phyloP scores from a whole-genome alignment of 148 eudicot genomes.

The Silene uniflora region DNA sequence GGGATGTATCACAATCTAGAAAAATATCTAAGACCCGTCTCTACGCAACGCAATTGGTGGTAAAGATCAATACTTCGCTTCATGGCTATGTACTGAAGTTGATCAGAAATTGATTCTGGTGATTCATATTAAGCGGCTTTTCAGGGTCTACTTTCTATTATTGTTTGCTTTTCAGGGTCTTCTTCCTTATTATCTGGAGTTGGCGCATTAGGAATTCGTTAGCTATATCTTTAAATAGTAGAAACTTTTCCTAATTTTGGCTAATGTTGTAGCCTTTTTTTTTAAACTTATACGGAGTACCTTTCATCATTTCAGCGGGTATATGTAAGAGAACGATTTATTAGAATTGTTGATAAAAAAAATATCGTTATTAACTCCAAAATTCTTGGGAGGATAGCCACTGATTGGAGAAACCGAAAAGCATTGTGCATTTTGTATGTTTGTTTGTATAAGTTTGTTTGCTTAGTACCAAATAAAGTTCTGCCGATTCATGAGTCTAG shows the following conservation, averaged over 20 bases:
- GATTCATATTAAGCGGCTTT: not conserved
- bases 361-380: not conserved
- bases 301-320: no score
- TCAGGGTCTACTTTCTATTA: not conserved
- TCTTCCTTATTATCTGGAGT: not conserved
- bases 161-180: not conserved
- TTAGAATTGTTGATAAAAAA: not conserved
- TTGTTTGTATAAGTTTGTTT: not conserved
- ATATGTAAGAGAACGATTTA: not conserved
- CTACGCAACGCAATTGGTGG: not conserved
- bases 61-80: not conserved
- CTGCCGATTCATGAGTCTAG: not conserved
- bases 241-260: not conserved
- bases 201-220: not conserved
- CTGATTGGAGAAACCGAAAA: not conserved
- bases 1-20: not conserved
- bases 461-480: not conserved
- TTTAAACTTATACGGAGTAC: not conserved
- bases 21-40: not conserved
- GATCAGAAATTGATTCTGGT: not conserved
- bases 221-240: not conserved
- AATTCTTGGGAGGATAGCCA: not conserved
- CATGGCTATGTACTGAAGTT: not conserved
- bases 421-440: not conserved
- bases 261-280: not conserved